Evolutionary conservation across 2,329 filamentous ascomycete genomes (phyloP).

Genomic region (Neopestalotiopsis clavispora): DNA sequence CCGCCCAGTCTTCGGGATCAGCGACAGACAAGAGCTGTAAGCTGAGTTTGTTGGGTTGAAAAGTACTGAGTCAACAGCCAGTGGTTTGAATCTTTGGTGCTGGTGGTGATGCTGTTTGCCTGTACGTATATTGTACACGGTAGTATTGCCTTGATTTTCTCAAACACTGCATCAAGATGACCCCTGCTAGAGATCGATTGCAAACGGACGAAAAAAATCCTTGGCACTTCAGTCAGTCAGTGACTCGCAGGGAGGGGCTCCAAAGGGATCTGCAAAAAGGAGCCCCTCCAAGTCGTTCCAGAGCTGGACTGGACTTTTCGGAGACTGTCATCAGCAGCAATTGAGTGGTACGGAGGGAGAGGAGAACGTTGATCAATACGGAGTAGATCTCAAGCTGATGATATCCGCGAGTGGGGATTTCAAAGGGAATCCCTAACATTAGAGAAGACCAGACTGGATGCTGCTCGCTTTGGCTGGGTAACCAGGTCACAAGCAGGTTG

Average conservation of each 20-base stretch:
- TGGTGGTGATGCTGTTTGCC: no score
- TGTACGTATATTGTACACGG: neutral
- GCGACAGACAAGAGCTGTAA: no score
- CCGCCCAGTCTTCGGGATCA: no score
- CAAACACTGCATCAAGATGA: neutral
- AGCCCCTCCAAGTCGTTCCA: neutral
- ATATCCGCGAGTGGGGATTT: slow-evolving; percentile 3
- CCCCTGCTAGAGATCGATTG: neutral
- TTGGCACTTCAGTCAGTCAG: neutral
- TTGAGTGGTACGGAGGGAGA: neutral
- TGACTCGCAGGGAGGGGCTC: neutral
- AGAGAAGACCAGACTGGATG: neutral
- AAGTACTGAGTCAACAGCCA: no score
- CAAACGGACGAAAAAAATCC: neutral
- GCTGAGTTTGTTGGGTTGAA: no score
- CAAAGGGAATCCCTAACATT: neutral
- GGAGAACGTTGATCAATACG: neutral
- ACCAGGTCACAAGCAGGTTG: neutral
- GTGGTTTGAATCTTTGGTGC: no score
- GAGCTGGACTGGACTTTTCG: neutral
- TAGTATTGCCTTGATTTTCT: neutral
- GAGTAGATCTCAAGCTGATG: slow-evolving; percentile 11
- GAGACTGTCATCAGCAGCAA: neutral
- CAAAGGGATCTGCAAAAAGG: neutral
- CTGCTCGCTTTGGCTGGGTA: neutral